phyloP scores from a whole-genome alignment of 2,329 filamentous ascomycete genomes.

The Ceratocystis alfenasii region DNA sequence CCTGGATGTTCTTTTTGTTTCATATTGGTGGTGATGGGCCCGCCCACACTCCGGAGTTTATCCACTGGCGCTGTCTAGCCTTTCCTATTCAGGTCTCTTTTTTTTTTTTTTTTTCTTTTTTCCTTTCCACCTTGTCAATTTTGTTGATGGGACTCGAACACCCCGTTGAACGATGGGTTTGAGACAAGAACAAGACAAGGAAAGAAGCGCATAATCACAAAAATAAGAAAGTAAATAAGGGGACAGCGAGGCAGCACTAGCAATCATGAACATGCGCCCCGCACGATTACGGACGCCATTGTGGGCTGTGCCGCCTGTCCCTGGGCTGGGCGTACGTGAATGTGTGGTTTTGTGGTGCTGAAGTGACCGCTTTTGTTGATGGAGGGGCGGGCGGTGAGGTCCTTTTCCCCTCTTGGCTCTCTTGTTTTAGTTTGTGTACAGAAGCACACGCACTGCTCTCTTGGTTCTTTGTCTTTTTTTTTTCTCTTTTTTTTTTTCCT shows the following conservation, averaged over 20 bases:
- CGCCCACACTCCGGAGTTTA: neutral
- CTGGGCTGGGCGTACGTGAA: neutral
- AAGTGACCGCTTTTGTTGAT: neutral
- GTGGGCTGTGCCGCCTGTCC: neutral
- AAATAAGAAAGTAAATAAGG: neutral
- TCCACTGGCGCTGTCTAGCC: neutral
- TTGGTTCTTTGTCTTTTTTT: too few species aligned
- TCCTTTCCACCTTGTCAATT: neutral
- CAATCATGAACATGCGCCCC: neutral
- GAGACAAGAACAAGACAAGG: too few species aligned
- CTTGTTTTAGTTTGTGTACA: neutral
- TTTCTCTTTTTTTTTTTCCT: too few species aligned
- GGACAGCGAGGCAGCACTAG: neutral
- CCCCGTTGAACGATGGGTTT: too few species aligned
- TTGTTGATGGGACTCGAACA: too few species aligned
- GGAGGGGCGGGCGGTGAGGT: slow-evolving; percentile 1
- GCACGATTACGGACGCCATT: neutral
- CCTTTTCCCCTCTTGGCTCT: neutral
- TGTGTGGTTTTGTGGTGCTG: too few species aligned
- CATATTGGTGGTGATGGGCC: too few species aligned
- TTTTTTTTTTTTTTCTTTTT: neutral
- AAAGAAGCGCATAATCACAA: too few species aligned
- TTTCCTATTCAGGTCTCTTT: neutral
- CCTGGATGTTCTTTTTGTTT: too few species aligned
- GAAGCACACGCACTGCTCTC: neutral